phyloP scores from a whole-genome alignment of 106 monocot species.

The Cymbidium sinense region DNA sequence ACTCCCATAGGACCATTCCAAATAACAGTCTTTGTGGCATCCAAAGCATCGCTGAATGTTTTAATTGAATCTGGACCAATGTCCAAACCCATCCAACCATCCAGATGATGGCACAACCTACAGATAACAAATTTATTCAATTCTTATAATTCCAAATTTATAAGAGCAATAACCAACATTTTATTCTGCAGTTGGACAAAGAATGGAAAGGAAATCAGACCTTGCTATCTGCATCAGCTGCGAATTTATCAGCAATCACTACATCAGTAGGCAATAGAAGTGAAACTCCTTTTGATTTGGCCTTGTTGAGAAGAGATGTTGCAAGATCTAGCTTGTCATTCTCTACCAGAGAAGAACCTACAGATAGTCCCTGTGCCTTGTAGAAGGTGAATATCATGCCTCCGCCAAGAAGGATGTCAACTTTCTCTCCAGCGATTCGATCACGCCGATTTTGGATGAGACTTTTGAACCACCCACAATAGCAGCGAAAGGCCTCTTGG shows the following conservation, averaged over 20 bases:
- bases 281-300: slow-evolving; percentile 55
- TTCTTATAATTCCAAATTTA: too few relatives aligned
- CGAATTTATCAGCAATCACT: slow-evolving; percentile 61
- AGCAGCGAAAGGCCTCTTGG: slow-evolving; percentile 58
- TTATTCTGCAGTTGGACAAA: too few relatives aligned
- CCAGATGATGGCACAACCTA: slow-evolving; percentile 50
- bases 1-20: slow-evolving; percentile 78
- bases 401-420: slow-evolving; percentile 48
- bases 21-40: slow-evolving; percentile 46
- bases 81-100: slow-evolving; percentile 74
- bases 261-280: slow-evolving; percentile 56
- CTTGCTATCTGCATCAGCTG: slow-evolving; percentile 60
- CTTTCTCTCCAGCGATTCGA: slow-evolving; percentile 46
- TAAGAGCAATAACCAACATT: too few relatives aligned
- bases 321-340: slow-evolving; percentile 59
- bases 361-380: slow-evolving; percentile 49
- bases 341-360: slow-evolving; percentile 59
- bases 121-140: slow-evolving; percentile 1
- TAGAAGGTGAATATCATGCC: slow-evolving; percentile 74
- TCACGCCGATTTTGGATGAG: slow-evolving; percentile 67
- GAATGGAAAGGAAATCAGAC: slow-evolving; percentile 12
- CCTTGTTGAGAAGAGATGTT: slow-evolving; percentile 47
- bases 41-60: slow-evolving; percentile 50
- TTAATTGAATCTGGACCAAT: slow-evolving; percentile 58
- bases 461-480: slow-evolving; percentile 72